These are phyloP conservation scores for Leccinum subrobustum DNA, from an alignment of 1,284 basidiomycete species.

Conservation along the genomic window DNA sequence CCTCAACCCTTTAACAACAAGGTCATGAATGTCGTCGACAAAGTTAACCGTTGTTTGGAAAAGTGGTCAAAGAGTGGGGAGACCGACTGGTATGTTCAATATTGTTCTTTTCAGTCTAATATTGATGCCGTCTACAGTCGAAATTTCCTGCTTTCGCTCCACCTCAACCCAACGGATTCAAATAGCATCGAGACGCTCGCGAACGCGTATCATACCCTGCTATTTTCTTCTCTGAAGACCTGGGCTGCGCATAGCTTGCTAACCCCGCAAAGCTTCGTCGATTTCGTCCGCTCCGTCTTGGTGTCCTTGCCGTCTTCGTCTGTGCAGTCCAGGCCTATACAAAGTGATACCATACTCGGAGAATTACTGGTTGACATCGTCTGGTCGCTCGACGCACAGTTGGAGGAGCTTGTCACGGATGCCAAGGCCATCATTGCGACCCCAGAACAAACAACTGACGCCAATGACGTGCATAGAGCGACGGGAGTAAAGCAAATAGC, in stretches of 20 bases:
- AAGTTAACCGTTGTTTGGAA: constrained; percentile 44
- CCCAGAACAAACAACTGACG: constrained; percentile 17
- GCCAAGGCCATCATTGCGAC: constrained; percentile 36
- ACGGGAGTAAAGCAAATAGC: constrained; percentile 49
- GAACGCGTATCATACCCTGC: constrained; percentile 63
- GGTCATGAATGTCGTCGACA: constrained; percentile 53
- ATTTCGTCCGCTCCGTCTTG: constrained; percentile 63
- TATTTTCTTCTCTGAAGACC: constrained; percentile 55
- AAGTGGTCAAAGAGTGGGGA: constrained; percentile 59
- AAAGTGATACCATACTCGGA: constrained; percentile 48
- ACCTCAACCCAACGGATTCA: constrained; percentile 54
- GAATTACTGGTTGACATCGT: constrained; percentile 74
- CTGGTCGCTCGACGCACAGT: constrained; percentile 73
- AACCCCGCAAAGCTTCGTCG: constrained; percentile 47
- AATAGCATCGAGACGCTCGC: constrained; percentile 53
- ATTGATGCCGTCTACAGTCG: constrained; percentile 42
- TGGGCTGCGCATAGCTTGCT: constrained; percentile 51
- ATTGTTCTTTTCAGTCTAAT: constrained; percentile 13
- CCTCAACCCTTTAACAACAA: constrained; percentile 8
- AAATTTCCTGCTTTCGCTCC: constrained; percentile 53
- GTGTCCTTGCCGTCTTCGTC: constrained; percentile 64
- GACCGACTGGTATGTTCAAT: constrained; percentile 52
- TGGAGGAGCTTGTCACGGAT: constrained; percentile 68
- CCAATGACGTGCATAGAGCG: constrained; percentile 26
- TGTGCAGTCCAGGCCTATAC: constrained; percentile 34